Evolutionary conservation across 148 eudicot species (phyloP).

Genomic region (Amaranthus cruentus): DNA sequence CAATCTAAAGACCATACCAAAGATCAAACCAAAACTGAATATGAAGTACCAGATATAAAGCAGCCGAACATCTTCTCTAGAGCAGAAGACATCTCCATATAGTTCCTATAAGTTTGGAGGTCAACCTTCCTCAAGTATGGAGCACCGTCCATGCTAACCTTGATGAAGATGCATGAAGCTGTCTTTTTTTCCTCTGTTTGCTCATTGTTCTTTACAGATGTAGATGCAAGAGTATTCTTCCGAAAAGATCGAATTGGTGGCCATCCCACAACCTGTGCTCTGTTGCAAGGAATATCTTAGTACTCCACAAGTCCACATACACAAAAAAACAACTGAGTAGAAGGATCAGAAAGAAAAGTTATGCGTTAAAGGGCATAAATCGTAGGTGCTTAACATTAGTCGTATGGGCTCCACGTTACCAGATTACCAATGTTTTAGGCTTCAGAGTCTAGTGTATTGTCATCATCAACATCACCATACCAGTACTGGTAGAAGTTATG

Average conservation of each 20-base stretch:
- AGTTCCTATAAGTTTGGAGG: constrained; percentile 58
- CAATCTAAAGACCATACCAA: not conserved
- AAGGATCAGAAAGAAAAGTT: not conserved
- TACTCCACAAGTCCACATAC: not conserved
- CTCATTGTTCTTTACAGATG: constrained; percentile 24
- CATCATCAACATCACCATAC: too few relatives aligned
- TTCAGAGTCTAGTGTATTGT: too few relatives aligned
- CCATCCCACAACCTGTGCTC: constrained; percentile 91
- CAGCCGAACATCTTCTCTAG: constrained; percentile 40
- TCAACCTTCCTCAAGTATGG: constrained; percentile 88
- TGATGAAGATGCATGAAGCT: constrained; percentile 27
- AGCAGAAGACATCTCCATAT: constrained; percentile 36
- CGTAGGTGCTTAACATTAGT: too few relatives aligned
- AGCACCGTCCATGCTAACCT: constrained; percentile 52
- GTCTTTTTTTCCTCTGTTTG: constrained; percentile 22
- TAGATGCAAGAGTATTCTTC: constrained; percentile 67
- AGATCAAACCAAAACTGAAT: not conserved
- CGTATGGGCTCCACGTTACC: not conserved
- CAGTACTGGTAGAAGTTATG: too few relatives aligned
- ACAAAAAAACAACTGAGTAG: not conserved
- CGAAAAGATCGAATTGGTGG: constrained; percentile 86
- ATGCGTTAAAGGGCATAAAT: too few relatives aligned
- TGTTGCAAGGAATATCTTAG: constrained; percentile 22
- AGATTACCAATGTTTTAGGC: too few relatives aligned
- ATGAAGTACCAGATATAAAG: constrained; percentile 26